phyloP scores from a whole-genome alignment of 2,329 filamentous ascomycete genomes.

The Myriosclerotinia scirpicola region DNA sequence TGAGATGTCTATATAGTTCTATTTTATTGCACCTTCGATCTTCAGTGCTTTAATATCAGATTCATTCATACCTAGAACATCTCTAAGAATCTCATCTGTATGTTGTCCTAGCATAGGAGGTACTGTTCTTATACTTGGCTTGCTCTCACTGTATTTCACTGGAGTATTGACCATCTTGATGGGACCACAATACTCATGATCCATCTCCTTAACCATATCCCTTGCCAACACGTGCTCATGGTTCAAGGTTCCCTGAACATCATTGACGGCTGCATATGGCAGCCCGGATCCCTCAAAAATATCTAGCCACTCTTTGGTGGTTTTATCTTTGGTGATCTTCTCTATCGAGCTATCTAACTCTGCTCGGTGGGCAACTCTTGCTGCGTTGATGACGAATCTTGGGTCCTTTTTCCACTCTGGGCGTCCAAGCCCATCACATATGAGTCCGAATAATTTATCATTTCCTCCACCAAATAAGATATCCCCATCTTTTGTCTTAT shows the following conservation, averaged over 20 bases:
- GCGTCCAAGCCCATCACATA: slow-evolving; percentile 59
- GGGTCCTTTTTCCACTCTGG: slow-evolving; percentile 61
- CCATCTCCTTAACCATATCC: slow-evolving; percentile 84
- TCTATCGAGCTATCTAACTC: slow-evolving; percentile 81
- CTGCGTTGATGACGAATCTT: slow-evolving; percentile 60
- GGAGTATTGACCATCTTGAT: slow-evolving; percentile 93
- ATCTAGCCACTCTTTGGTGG: slow-evolving; percentile 83
- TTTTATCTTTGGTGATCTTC: slow-evolving; percentile 68
- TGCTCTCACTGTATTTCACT: slow-evolving; percentile 86
- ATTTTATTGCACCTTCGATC: slow-evolving; percentile 65
- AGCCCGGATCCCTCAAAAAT: slow-evolving; percentile 87
- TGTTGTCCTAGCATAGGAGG: slow-evolving; percentile 88
- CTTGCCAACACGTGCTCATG: slow-evolving; percentile 83
- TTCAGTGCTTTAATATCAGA: slow-evolving; percentile 62
- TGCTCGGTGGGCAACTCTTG: slow-evolving; percentile 67
- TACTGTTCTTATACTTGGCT: slow-evolving; percentile 70
- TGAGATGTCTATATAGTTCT: slow-evolving; percentile 26
- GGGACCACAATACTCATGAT: slow-evolving; percentile 79
- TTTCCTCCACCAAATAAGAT: slow-evolving; percentile 73
- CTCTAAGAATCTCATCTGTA: slow-evolving; percentile 71
- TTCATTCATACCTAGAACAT: slow-evolving; percentile 60
- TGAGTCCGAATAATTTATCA: slow-evolving; percentile 64
- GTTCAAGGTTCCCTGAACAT: slow-evolving; percentile 79
- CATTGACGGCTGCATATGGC: slow-evolving; percentile 94
- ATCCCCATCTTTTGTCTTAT: slow-evolving; percentile 69